Evolutionary conservation across 306 rosid genomes (phyloP).

Genomic region (Rosa persica): DNA sequence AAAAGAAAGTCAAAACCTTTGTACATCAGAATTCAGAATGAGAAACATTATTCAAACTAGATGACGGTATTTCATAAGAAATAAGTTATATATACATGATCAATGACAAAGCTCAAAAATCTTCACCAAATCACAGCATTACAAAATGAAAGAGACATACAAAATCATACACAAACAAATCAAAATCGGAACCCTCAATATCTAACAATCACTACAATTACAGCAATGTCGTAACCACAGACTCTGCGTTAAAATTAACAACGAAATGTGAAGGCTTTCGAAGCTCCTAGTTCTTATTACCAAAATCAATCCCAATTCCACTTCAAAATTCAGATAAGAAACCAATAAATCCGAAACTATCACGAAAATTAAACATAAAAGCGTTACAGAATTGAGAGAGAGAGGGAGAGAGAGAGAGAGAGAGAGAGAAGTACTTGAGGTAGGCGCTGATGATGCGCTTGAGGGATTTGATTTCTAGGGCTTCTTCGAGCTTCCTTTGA

Average conservation of each 20-base stretch:
- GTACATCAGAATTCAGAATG: neutral
- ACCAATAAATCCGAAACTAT: neutral
- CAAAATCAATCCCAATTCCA: neutral
- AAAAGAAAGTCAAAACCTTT: too few species aligned
- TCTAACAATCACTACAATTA: neutral
- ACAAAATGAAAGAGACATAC: neutral
- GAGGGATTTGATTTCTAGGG: slow-evolving; percentile 83
- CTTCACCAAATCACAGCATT: neutral
- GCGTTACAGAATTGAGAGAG: neutral
- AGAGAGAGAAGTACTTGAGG: slow-evolving; percentile 59
- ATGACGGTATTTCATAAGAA: neutral
- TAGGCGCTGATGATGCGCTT: slow-evolving; percentile 87
- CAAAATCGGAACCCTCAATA: neutral
- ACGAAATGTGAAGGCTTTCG: neutral
- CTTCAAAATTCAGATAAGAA: neutral
- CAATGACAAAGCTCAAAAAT: neutral
- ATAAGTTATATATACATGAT: neutral
- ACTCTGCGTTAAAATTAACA: neutral
- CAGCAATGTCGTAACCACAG: neutral
- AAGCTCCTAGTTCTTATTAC: neutral
- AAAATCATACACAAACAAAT: neutral
- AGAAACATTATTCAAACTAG: neutral
- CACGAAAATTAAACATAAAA: neutral
- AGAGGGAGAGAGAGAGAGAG: slow-evolving; percentile 2
- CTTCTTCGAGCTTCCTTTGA: slow-evolving; percentile 78